Evolutionary conservation across 805 yeast genomes (phyloP).

Genomic region (Martiniozyma abietophila): DNA sequence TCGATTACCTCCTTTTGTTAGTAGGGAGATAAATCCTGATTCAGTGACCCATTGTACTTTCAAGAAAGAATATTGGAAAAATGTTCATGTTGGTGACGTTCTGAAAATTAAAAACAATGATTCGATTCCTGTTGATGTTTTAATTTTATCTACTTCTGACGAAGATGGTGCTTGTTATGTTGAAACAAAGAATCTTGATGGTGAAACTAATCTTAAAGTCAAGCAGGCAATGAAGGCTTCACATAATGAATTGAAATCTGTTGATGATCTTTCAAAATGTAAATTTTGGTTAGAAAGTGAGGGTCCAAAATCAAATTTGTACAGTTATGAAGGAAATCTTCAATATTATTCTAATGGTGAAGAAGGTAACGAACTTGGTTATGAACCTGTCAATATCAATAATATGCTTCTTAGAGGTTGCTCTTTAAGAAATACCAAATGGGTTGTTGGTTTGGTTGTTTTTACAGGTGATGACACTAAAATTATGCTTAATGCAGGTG

Average conservation of each 20-base stretch:
- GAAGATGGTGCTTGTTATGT: conserved; percentile 59
- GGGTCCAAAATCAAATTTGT: conserved; percentile 74
- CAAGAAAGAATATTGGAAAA: conserved; percentile 55
- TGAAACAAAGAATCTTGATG: conserved; percentile 77
- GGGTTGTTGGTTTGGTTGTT: conserved; percentile 70
- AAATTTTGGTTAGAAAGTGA: conserved; percentile 70
- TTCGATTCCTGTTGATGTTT: conserved; percentile 70
- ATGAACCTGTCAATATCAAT: conserved; percentile 63
- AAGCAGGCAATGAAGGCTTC: conserved; percentile 64
- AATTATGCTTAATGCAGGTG: conserved; percentile 73
- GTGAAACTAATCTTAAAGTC: conserved; percentile 70
- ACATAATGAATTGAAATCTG: conserved; percentile 26
- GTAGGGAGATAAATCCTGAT: conserved; percentile 14
- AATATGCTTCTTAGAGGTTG: conserved; percentile 69
- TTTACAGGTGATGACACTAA: conserved; percentile 77
- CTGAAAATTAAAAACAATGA: conserved; percentile 60
- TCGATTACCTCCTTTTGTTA: conserved; percentile 23
- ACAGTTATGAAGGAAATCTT: conserved; percentile 66
- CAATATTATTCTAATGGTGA: conserved; percentile 35
- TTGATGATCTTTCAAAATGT: conserved; percentile 38
- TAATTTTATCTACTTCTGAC: conserved; percentile 59
- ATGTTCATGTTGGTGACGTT: conserved; percentile 66
- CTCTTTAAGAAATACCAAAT: conserved; percentile 68
- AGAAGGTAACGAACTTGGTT: conserved; percentile 27
- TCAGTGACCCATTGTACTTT: conserved; percentile 19